phyloP scores from a whole-genome alignment of 2,329 filamentous ascomycete species.

The Pyricularia sp. region DNA sequence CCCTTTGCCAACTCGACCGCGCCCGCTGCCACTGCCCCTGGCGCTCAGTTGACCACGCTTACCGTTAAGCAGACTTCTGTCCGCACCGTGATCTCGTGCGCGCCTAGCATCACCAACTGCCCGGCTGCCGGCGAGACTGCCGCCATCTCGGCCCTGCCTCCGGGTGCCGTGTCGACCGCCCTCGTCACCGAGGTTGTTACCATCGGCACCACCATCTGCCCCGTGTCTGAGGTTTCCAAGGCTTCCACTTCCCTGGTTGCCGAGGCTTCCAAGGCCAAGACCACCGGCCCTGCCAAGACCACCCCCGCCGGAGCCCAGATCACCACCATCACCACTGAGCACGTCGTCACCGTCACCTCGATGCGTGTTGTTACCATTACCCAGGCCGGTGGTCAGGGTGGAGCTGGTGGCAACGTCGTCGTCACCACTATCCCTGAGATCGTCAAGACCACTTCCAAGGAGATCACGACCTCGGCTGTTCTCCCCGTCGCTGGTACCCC shows the following conservation, averaged over 20 bases:
- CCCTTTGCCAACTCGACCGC: conserved; percentile 1
- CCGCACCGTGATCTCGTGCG: conserved; percentile 21
- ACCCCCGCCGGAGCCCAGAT: conserved; percentile 27
- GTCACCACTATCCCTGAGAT: conserved; percentile 17
- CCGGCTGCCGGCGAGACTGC: conserved; percentile 16
- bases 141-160: conserved; percentile 26
- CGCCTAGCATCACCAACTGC: conserved; percentile 13
- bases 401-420: conserved; percentile 11
- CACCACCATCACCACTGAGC: conserved; percentile 15
- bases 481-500: conserved; percentile 2
- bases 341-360: conserved; percentile 13
- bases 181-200: conserved; percentile 28
- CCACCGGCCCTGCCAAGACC: conserved; percentile 12
- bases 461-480: conserved; percentile 11
- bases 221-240: conserved; percentile 21
- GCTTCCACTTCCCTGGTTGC: conserved; percentile 17
- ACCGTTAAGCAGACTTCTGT: conserved; percentile 30
- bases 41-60: conserved; percentile 2
- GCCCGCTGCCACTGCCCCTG: conserved; percentile 2
- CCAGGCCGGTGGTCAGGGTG: conserved; percentile 11
- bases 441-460: conserved; percentile 16
- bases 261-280: conserved; percentile 8
- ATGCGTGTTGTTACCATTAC: conserved; percentile 16
- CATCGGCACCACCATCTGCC: conserved; percentile 31
- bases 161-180: conserved; percentile 18